Evolutionary conservation across 148 eudicot genomes (phyloP).

Genomic region (Suaeda aralocaspica): DNA sequence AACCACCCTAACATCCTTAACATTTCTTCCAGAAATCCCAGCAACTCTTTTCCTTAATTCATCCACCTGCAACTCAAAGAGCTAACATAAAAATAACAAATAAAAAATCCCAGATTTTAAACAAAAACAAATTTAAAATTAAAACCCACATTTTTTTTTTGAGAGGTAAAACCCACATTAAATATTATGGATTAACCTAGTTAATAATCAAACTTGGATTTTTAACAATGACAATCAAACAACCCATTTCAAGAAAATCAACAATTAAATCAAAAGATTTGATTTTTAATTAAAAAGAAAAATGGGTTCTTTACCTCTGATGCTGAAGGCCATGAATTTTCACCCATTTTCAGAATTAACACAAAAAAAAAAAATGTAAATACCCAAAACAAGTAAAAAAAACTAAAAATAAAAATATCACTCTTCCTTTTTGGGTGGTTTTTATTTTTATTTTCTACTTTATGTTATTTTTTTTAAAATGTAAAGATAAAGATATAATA

Average conservation of each 20-base stretch:
- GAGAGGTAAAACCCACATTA: no score
- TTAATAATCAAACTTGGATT: no score
- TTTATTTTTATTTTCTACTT: no score
- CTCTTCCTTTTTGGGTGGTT: no score
- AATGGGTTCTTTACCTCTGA: conserved; percentile 43
- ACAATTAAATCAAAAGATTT: neutral
- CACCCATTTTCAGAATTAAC: conserved; percentile 36
- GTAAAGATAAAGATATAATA: neutral
- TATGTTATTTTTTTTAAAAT: no score
- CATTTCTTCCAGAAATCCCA: conserved; percentile 50
- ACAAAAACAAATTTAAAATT: neutral
- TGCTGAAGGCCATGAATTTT: conserved; percentile 57
- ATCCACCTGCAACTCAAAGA: conserved; percentile 46
- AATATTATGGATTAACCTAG: no score
- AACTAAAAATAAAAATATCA: no score
- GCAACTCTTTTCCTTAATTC: conserved; percentile 54
- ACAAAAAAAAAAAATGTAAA: neutral
- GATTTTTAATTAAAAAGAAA: neutral
- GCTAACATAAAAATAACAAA: neutral
- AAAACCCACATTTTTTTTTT: no score
- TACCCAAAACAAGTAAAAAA: neutral
- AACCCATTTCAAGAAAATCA: neutral
- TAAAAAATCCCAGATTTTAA: neutral
- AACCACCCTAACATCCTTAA: conserved; percentile 64
- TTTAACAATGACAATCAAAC: conserved; percentile 9